Base-by-base conservation (phyloP, 1,139 yeast species). In the Sugiyamaella japonica region DNA sequence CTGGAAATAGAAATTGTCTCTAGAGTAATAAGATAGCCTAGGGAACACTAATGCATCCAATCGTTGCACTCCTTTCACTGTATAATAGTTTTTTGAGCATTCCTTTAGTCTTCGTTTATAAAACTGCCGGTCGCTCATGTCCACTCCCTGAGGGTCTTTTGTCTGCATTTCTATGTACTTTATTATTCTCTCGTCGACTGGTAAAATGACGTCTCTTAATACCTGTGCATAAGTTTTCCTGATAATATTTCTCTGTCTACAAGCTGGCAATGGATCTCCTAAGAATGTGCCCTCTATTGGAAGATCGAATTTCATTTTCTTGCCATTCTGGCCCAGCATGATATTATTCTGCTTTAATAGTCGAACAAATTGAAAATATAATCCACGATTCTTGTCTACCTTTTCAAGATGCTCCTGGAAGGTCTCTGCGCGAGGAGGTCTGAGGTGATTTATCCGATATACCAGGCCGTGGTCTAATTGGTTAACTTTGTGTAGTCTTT, bases 241-340 rank as follows among this genome's bases (percentile, higher is more conserved):
- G 7, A 65, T 52, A 5, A 44, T 16, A 48, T 64, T 65, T 44
- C 52, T 49, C 46, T 58, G 59, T 13, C 67, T 50, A 32, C 48
- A 31, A n/a, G 45, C 37, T 3, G 66, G 64, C 39, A 63, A 48
- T 1, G 59, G 59, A 1, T 39, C 47, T 13, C 68, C 68, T 8
- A 58, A 48, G 2, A 61, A 52, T 1, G 68, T 60, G 13, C 60
- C 63, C 36, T 58, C 59, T 13, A 56, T 53, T 1, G 45, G 55
- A 4, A 58, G 53, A 3, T 56, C 55, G 17, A 54, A 58, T n/a
- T 37, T 32, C 36, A 65, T 55, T 49, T 63, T 65, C 13, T 63
- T 53, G 8, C 60, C 60, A 32, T 59, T 57, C 8, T 42, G 41
- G 16, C 64, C 64, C 3, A 53, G 37, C 23, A 25, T n/a, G 7